Base-by-base conservation (phyloP, 176 grass and related monocot species). In the Oryza officinalis region DNA sequence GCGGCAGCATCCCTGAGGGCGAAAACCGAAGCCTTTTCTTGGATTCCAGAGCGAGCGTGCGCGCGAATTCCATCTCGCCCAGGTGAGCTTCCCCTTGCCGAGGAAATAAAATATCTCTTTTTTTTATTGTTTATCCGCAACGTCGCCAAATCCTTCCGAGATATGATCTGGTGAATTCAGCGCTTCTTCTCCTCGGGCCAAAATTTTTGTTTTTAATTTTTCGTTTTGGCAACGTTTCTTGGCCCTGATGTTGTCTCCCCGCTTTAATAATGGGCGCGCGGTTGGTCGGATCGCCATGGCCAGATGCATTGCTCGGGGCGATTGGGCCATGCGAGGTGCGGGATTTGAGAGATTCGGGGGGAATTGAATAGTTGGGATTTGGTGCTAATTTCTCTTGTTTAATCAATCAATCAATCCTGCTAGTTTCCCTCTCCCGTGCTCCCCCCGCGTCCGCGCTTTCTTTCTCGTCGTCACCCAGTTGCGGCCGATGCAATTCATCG, bases 291-390 rank as follows among this genome's bases (percentile, higher is more conserved):
- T 44, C 68, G 63, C 37, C 63, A 9, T 35, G 78, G 88, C 84
- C 73, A 79, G 88, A 86, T 82, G 88, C 80, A 90, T 90, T 90
- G 88, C 75, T 75, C 69, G 63, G 73, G 27, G 26, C 6, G 76
- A 84, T 89, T 75, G 18, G 37, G 81, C 76, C 87, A 73, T 67
- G 81, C 10, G 63, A 69, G 87, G 69, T 68, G 37, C 76, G 61
- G 75, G 84, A 90, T 86, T 86, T 82, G 66, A 80, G 83, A 57
- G 88, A 86, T 89, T 70, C 88, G 67, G 64, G 45, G 45, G 37
- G 17, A 61, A 72, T 83, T 90, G 67, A 90, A 83, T 90, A 73
- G 37, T 66, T 68, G 14, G 44, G 83, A 90, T 90, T 90, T 83
- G 67, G 60, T 71, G 73, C 59, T 83, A 70, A 86, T 90, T 83